Evolutionary conservation across 2,329 filamentous ascomycete genomes (phyloP), one percentile per base, ranked within the genome.

Genomic region (Talaromyces albobiverticillius): DNA sequence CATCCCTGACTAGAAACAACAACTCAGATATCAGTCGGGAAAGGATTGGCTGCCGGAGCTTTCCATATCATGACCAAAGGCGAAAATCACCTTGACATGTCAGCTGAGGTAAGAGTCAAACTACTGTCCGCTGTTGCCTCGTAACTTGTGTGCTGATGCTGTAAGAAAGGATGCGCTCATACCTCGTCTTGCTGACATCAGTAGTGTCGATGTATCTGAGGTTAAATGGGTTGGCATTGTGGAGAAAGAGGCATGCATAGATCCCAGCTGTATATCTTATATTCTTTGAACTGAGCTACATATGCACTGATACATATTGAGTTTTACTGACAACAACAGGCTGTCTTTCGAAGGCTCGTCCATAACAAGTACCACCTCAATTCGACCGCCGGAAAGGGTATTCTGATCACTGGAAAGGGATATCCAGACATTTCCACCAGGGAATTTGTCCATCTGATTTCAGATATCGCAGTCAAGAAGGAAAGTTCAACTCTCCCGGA

Each of bases 381-480:
- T 41, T 68, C 64, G 1, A 55, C 74, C 31, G 66, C 71, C 14
- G 70, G 72, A 13, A 64, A 76, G 47, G 80, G 82, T 3, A 71
- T 86, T 11, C 62, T 85, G 9, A 61, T 86, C 45, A 86, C 83
- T 80, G 84, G 79, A 0, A 86, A 86, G 74, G 84, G 84, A 3
- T 86, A 86, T 60, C 84, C 84, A 1, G 84, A 87, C 61, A 66
- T 86, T 23, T 71, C 75, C 29, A 84, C 82, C 8, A 75, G 83
- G 34, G 70, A 70, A 2, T 80, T 86, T 58, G 65, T 85, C 29
- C 76, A 73, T 31, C 68, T 69, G 23, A 61, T 83, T 22, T 70
- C 69, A 51, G 69, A 66, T 5, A 71, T 64, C 20, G 25, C 36
- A 36, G 34, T 16, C n/a, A 32, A 13, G 25, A 43, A 34, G 16